A percentile compares a stretch with the other conserved stretches of the same genome.
Conservation (phyloP, 192 early-diverging fungal genomes). For the Diversispora eburnea region DNA sequence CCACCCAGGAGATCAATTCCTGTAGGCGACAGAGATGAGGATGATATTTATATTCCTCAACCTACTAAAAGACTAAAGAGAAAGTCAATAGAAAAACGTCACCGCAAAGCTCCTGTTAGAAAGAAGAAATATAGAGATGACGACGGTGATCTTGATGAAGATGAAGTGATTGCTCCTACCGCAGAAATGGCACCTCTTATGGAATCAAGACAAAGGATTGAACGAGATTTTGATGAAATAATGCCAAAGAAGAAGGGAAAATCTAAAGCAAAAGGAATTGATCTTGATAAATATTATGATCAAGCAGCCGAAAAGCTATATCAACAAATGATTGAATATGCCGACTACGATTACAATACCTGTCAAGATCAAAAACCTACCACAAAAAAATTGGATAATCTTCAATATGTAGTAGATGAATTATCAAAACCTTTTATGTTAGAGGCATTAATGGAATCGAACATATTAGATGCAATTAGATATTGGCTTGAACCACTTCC, state of each 20-base stretch:
- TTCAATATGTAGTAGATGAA: slow-evolving; percentile 42
- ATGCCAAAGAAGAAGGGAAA: background rate
- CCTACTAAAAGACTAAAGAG: background rate
- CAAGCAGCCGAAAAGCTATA: background rate
- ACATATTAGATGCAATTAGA: slow-evolving; percentile 75
- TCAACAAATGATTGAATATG: slow-evolving; percentile 38
- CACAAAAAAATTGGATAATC: slow-evolving; percentile 56
- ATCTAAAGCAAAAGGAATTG: background rate
- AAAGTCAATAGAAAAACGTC: background rate
- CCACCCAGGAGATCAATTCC: background rate
- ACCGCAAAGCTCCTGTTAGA: background rate
- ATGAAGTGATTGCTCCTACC: background rate
- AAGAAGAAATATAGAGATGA: background rate
- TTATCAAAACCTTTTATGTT: slow-evolving; percentile 54
- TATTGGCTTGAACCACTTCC: slow-evolving; percentile 88
- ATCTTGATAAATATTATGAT: slow-evolving; percentile 19
- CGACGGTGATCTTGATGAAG: background rate
- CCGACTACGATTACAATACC: slow-evolving; percentile 50
- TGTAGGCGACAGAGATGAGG: background rate
- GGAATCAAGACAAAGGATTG: background rate
- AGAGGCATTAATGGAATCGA: slow-evolving; percentile 72
- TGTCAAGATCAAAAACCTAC: slow-evolving; percentile 54
- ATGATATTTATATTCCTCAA: background rate
- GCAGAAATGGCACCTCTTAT: background rate
- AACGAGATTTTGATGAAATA: slow-evolving; percentile 17